Base-by-base conservation (phyloP, 2,329 filamentous ascomycete species). In the Talaromyces sp. region DNA sequence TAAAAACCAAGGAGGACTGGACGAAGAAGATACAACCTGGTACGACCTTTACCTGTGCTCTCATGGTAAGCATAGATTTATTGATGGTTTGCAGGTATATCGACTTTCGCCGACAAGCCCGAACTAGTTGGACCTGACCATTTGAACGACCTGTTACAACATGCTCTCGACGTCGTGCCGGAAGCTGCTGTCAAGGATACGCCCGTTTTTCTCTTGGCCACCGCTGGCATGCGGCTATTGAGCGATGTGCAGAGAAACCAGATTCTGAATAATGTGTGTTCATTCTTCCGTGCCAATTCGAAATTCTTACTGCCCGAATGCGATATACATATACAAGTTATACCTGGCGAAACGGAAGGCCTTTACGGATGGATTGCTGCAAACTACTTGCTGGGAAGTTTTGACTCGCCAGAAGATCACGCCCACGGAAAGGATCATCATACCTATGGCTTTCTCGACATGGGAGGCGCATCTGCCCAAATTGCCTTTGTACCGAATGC, bases 331-430 rank as follows among this genome's bases (percentile, higher is more conserved):
- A 89, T 99, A 17, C 93, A 97, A 76, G 92, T 98, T 36, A 99
- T 99, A 68, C 88, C 93, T 0, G 95, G 95, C 51, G 93, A 97
- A 77, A 98, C 95, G 0, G 95, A 99, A 77, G 95, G 93, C 2
- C 79, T 99, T 34, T 99, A 98, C 72, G 95, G 95, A 45, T 99
- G 95, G 95, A 91, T 99, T 71, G 94, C 96, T 7, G 91, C 94
- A 62, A 99, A 99, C 75, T 99, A 99, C 74, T 80, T 99, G 34
- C 84, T 99, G 1, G 94, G 93, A 31, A 92, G 93, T 3, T 98
- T 99, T 72, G 91, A 98, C 75, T 82, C 85, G 19, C 89, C 92
- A 0, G 81, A 89, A 60, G 80, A 87, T 15, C 91, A 97, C 72
- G 82, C 87, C 62, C 92, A 97, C 76, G 93, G 92, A 61, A 93